Evolutionary conservation across 805 yeast genomes (phyloP).

Genomic region (Hanseniaspora pseudoguilliermondii): DNA sequence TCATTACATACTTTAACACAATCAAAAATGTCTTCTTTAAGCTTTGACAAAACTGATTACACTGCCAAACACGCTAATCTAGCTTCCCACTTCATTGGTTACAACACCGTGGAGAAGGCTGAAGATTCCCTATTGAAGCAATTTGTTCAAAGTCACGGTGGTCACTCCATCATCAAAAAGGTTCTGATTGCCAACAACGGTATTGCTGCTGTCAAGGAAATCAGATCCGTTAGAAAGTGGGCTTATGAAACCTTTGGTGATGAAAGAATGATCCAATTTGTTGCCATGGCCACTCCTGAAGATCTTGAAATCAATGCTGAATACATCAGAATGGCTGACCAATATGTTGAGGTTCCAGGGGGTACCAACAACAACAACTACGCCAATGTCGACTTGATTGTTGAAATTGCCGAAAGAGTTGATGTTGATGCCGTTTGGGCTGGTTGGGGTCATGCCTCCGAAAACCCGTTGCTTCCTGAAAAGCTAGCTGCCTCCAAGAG

Average conservation of each 20-base stretch:
- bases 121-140: constrained; percentile 69
- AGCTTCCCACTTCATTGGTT: constrained; percentile 69
- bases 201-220: constrained; percentile 98
- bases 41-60: constrained; percentile 25
- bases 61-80: constrained; percentile 31
- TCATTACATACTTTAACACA: not conserved
- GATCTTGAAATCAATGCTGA: constrained; percentile 94
- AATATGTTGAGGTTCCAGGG: constrained; percentile 95
- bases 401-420: constrained; percentile 92
- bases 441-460: constrained; percentile 99
- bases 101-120: constrained; percentile 63
- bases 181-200: constrained; percentile 95
- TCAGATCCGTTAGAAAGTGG: constrained; percentile 96
- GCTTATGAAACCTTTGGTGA: constrained; percentile 97
- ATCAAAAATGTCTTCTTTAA: constrained; percentile 5
- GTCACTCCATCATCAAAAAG: constrained; percentile 86
- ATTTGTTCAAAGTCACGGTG: constrained; percentile 73
- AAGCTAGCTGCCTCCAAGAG: constrained; percentile 84
- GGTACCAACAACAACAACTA: constrained; percentile 97
- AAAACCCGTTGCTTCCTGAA: constrained; percentile 90
- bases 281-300: constrained; percentile 99
- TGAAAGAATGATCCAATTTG: constrained; percentile 84
- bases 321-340: constrained; percentile 98
- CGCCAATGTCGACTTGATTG: constrained; percentile 94
- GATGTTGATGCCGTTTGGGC: constrained; percentile 99